These are phyloP conservation scores for Aurantiochytrium sp. DNA, from an alignment of 108 stramenopile genomes.

Conservation along the genomic window DNA sequence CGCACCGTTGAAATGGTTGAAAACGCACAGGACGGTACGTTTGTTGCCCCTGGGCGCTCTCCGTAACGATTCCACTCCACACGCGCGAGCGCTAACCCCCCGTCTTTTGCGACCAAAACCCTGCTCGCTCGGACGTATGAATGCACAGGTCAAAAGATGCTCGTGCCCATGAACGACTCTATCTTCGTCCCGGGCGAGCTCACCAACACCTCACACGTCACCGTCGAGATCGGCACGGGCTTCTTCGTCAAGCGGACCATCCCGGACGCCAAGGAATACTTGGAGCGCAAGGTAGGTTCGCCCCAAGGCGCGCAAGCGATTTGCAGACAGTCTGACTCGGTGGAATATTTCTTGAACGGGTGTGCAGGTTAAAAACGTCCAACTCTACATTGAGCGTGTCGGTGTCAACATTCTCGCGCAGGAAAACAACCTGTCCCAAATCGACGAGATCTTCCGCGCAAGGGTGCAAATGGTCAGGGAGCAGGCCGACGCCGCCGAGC, in stretches of 20 bases:
- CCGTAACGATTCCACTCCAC: too few species aligned
- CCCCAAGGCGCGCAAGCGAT: not conserved
- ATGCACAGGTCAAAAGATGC: not conserved
- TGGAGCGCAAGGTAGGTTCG: conserved; percentile 9
- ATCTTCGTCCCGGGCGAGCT: not conserved
- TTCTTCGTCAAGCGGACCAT: not conserved
- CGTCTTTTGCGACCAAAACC: not conserved
- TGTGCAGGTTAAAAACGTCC: not conserved
- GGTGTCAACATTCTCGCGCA: not conserved
- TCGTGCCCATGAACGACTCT: not conserved
- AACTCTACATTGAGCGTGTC: not conserved
- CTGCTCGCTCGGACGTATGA: not conserved
- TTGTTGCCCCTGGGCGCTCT: not conserved
- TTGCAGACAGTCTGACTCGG: too few species aligned
- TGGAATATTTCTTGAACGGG: too few species aligned
- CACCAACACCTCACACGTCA: not conserved
- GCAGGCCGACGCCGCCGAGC: not conserved
- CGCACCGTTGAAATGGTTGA: not conserved
- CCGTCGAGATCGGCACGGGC: conserved; percentile 25
- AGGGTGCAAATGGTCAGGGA: not conserved
- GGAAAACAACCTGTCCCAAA: not conserved
- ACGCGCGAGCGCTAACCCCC: too few species aligned
- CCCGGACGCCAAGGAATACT: not conserved
- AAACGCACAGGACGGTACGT: not conserved
- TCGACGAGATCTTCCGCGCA: not conserved